Evolutionary conservation across 2,329 filamentous ascomycete species (phyloP), one percentile per base, ranked within the genome.

Genomic region (Cryphonectria parasitica): DNA sequence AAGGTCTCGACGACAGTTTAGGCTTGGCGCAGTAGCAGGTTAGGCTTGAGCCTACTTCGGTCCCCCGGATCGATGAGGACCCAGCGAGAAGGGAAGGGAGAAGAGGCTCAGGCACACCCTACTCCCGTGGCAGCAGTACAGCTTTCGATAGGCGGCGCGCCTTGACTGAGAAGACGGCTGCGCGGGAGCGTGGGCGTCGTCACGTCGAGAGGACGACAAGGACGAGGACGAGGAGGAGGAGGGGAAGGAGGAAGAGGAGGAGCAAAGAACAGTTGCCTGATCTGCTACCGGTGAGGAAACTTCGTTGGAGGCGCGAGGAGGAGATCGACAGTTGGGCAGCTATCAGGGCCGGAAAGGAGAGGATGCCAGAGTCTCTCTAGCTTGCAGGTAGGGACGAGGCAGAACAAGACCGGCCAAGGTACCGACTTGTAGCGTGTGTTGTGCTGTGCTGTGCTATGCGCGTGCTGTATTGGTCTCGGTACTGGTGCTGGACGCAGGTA

Each of bases 301-400:
- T 36, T 31, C 28, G 56, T 61, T 61, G 31, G 31, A 71, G 70
- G 75, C 66, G 67, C 61, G 74, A 75, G 73, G 75, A 67, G 77
- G 25, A 13, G 52, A 80, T 80, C 79, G 78, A 78, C 79, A 76
- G 79, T 80, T 80, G 78, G 79, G 79, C 78, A 79, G 78, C 77
- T 75, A 79, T 74, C 75, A 69, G 22, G 39, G 34, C 39, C n/a
- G 31, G 25, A 54, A 52, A 49, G 45, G 43, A 45, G 22, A 43
- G 31, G 49, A 52, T 13, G 43, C 45, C 28, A 56, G 11, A 28
- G 52, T 17, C 52, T 17, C 52, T 28, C 36, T 11, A 39, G 13
- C n/a, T 5, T 28, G 52, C 52, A 17, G 25, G 25, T 56, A 56
- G 52, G 52, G 52, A 31, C 52, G 52, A 56, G 52, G 52, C 52